phyloP scores from a whole-genome alignment of 2,329 filamentous ascomycete species.

The Colletotrichum sublineola region DNA sequence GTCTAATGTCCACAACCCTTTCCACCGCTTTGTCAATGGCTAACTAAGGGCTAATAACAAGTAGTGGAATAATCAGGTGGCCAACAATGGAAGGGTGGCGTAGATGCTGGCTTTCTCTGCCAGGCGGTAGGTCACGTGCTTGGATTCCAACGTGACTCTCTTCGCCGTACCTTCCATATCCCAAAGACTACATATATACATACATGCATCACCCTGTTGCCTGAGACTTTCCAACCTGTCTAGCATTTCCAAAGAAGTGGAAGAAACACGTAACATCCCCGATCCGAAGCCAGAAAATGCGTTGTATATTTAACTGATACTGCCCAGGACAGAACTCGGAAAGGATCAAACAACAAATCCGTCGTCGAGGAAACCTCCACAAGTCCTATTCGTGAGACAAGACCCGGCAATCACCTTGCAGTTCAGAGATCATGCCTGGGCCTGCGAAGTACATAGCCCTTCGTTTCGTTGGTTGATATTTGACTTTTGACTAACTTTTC shows the following conservation, averaged over 20 bases:
- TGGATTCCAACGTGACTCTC: no score
- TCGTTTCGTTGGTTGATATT: neutral
- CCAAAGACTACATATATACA: no score
- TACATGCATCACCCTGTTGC: neutral
- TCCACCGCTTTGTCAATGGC: no score
- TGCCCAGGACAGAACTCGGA: neutral
- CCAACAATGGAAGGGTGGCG: no score
- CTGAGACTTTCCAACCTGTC: neutral
- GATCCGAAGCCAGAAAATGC: neutral
- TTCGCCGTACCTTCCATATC: no score
- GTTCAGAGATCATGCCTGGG: neutral
- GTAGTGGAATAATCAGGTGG: no score
- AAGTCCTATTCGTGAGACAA: neutral
- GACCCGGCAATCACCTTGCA: no score
- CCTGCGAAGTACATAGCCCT: neutral
- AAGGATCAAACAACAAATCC: neutral
- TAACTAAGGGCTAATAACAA: no score
- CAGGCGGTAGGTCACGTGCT: no score
- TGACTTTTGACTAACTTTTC: neutral
- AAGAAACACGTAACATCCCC: neutral
- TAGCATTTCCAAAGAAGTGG: neutral
- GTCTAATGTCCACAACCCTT: no score
- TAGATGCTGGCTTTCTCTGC: no score
- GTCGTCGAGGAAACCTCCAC: neutral
- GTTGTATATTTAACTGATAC: no score